A percentile compares a stretch with the other conserved stretches of the same genome.
Evolutionary conservation across 2,329 filamentous ascomycete species (phyloP).

Genomic region (Penicillium vulpinum): DNA sequence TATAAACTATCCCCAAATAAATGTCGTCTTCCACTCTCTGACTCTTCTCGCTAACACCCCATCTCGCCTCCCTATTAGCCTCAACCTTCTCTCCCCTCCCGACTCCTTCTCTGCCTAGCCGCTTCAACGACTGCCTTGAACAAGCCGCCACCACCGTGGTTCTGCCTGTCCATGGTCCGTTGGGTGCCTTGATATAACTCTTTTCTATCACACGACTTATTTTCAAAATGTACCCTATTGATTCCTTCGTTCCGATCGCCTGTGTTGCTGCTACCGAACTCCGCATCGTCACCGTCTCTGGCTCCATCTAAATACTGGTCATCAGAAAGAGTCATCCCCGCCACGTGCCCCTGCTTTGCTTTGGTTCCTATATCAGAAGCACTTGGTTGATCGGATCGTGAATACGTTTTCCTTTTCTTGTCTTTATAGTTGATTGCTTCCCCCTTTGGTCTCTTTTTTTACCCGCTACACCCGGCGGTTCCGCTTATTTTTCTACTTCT

Average conservation of each 20-base stretch:
- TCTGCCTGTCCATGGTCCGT: constrained; percentile 37
- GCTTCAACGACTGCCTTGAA: constrained; percentile 28
- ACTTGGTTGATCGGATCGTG: constrained; percentile 26
- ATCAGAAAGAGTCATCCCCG: constrained; percentile 15
- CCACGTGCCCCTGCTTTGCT: constrained; percentile 14
- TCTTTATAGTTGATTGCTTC: constrained; percentile 10
- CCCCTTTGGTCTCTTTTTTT: constrained; percentile 6
- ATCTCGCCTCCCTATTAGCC: constrained; percentile 1
- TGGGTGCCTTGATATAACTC: constrained; percentile 30
- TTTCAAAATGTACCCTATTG: constrained; percentile 46
- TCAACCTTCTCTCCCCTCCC: neutral
- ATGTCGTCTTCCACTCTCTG: constrained; percentile 10
- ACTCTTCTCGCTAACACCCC: constrained; percentile 5
- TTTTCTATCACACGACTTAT: constrained; percentile 8
- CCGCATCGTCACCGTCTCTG: constrained; percentile 27
- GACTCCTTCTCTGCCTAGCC: constrained; percentile 15
- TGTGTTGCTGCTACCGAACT: constrained; percentile 38
- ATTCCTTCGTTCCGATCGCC: constrained; percentile 39
- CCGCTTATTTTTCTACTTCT: constrained; percentile 9
- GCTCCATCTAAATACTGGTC: constrained; percentile 24
- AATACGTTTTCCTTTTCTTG: constrained; percentile 15
- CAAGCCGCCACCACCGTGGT: constrained; percentile 27
- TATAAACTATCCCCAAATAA: constrained; percentile 11
- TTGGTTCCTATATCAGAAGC: constrained; percentile 24
- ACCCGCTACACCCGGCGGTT: constrained; percentile 5